Conservation (phyloP, 257 asterid species). For the Nicotiana paniculata region DNA sequence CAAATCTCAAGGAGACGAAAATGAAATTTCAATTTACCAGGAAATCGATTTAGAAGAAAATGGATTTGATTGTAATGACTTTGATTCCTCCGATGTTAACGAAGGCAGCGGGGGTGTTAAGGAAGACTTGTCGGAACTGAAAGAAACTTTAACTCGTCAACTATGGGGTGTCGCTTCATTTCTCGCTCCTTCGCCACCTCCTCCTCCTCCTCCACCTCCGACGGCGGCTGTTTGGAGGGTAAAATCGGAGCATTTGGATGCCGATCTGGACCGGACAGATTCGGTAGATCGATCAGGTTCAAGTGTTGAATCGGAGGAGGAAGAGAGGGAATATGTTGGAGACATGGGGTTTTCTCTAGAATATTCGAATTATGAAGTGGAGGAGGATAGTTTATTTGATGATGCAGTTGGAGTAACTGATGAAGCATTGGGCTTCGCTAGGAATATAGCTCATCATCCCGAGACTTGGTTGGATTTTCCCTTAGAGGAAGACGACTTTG, state of each 20-base stretch:
- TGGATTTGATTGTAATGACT: conserved; percentile 14
- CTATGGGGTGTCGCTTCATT: conserved; percentile 92
- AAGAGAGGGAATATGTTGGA: neutral
- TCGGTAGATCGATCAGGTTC: neutral
- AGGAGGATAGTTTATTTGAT: conserved; percentile 29
- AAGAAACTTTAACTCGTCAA: conserved; percentile 67
- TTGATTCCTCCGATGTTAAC: conserved; percentile 12
- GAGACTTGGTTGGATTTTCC: conserved; percentile 99
- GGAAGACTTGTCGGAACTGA: conserved; percentile 82
- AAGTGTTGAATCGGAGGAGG: conserved; percentile 25
- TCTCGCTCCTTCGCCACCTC: conserved; percentile 76
- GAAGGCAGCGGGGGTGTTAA: conserved; percentile 57
- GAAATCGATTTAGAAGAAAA: conserved; percentile 28
- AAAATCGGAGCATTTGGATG: neutral
- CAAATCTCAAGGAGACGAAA: conserved; percentile 8
- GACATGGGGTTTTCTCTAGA: conserved; percentile 18
- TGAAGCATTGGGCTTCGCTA: conserved; percentile 80
- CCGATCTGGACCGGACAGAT: conserved; percentile 13
- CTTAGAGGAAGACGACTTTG: conserved; percentile 78
- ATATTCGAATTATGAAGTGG: conserved; percentile 17
- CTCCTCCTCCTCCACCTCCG: conserved; percentile 45
- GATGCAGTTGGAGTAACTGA: conserved; percentile 84
- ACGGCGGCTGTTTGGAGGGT: conserved; percentile 18
- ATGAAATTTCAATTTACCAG: conserved; percentile 5
- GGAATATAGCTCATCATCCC: conserved; percentile 92